These are phyloP conservation scores for Asterionellopsis glacialis DNA, from an alignment of 108 stramenopile genomes.

Conservation along the genomic window DNA sequence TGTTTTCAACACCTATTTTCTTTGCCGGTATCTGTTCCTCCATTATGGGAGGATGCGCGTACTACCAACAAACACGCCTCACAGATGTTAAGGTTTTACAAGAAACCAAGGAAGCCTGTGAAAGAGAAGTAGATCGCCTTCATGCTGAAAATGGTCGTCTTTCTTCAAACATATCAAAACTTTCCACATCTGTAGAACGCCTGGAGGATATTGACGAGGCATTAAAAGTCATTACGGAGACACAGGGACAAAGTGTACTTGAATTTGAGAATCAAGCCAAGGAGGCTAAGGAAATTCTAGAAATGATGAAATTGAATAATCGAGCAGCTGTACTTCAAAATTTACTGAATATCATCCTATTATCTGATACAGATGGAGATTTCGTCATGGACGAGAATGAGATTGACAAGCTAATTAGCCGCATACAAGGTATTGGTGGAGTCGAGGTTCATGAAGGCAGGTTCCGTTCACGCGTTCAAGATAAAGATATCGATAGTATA, in stretches of 20 bases:
- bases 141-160: slow-evolving; percentile 47
- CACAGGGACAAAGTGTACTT: slow-evolving; percentile 54
- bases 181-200: slow-evolving; percentile 47
- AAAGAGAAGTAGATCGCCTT: slow-evolving; percentile 53
- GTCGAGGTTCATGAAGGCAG: slow-evolving; percentile 52
- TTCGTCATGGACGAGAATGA: slow-evolving; percentile 60
- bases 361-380: slow-evolving; percentile 44
- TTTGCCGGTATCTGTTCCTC: slow-evolving; percentile 53
- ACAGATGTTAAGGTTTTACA: slow-evolving; percentile 63
- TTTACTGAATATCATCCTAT: slow-evolving; percentile 52
- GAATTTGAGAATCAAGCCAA: slow-evolving; percentile 60
- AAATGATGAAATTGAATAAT: slow-evolving; percentile 52
- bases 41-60: slow-evolving; percentile 57
- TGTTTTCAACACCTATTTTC: slow-evolving; percentile 34
- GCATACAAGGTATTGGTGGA: slow-evolving; percentile 55
- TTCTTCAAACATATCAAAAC: slow-evolving; percentile 43
- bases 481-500: slow-evolving; percentile 36
- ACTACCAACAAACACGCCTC: slow-evolving; percentile 70
- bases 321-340: slow-evolving; percentile 62
- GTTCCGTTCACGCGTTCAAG: slow-evolving; percentile 38
- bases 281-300: slow-evolving; percentile 52
- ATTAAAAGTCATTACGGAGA: slow-evolving; percentile 60
- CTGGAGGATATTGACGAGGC: slow-evolving; percentile 64
- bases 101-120: slow-evolving; percentile 47
- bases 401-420: slow-evolving; percentile 38